These are phyloP conservation scores for Setaria italica DNA, from an alignment of 202 grass and related monocot genomes.

Conservation along the genomic window DNA sequence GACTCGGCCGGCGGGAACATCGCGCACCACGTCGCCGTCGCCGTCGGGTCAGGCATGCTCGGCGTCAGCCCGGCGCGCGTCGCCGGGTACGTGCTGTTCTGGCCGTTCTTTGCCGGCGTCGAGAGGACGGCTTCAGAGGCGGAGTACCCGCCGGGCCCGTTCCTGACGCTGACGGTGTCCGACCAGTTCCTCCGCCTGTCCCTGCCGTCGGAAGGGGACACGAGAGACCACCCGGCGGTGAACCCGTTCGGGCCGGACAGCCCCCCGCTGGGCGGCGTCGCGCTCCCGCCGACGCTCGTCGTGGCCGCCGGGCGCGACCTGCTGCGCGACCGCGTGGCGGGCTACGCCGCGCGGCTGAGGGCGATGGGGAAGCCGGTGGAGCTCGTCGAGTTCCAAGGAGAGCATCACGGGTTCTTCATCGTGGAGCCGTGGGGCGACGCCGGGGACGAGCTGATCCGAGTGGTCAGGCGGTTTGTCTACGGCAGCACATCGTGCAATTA, in stretches of 20 bases:
- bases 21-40: constrained; percentile 63
- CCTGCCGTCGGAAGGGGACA: constrained; percentile 47
- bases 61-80: constrained; percentile 35
- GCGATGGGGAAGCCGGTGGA: constrained; percentile 50
- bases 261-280: constrained; percentile 28
- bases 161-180: constrained; percentile 33
- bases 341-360: constrained; percentile 43
- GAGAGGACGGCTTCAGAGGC: constrained; percentile 54
- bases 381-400: constrained; percentile 53
- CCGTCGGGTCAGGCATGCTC: neutral
- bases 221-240: constrained; percentile 53
- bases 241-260: constrained; percentile 61
- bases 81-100: constrained; percentile 47
- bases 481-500: neutral
- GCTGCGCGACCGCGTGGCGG: constrained; percentile 50
- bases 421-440: constrained; percentile 50
- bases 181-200: constrained; percentile 48
- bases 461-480: constrained; percentile 42
- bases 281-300: constrained; percentile 42
- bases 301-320: constrained; percentile 52
- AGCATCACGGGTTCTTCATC: constrained; percentile 62
- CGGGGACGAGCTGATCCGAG: constrained; percentile 29
- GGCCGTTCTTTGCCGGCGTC: constrained; percentile 47
- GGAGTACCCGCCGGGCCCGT: constrained; percentile 46
- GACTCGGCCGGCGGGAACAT: constrained; percentile 69